Conservation (phyloP, 2,329 filamentous ascomycete genomes). For the Teratosphaeria viscida region DNA sequence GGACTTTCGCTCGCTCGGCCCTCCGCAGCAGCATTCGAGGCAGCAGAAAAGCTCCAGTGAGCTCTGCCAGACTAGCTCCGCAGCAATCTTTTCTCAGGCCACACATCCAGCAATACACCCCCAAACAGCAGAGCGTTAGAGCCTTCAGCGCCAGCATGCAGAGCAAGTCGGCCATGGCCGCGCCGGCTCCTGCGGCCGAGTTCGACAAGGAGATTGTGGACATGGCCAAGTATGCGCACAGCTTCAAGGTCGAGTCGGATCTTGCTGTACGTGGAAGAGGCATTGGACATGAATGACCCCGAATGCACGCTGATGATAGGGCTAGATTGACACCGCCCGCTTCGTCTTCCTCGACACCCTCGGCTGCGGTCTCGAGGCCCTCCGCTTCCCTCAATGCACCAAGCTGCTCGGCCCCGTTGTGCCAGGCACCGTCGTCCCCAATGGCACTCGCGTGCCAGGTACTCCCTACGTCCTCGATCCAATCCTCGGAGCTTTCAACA, state of each 20-base stretch:
- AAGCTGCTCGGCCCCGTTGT: conserved; percentile 91
- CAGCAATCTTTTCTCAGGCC: conserved; percentile 3
- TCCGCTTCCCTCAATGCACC: conserved; percentile 90
- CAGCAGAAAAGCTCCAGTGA: conserved; percentile 19
- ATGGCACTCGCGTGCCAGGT: conserved; percentile 82
- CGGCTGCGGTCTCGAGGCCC: conserved; percentile 88
- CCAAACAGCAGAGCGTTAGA: conserved; percentile 8
- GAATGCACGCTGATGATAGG: not conserved
- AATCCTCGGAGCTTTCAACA: conserved; percentile 95
- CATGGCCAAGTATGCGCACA: conserved; percentile 90
- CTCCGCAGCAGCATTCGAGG: conserved; percentile 15
- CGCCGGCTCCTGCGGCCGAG: conserved; percentile 19
- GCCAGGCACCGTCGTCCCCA: conserved; percentile 79
- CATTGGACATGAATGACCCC: not conserved
- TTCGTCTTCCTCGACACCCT: conserved; percentile 96
- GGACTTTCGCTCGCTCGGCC: conserved; percentile 20
- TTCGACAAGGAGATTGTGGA: conserved; percentile 92
- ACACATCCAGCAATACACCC: conserved; percentile 9
- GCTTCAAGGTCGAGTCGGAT: conserved; percentile 80
- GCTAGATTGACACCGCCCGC: conserved; percentile 83
- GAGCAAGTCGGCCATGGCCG: conserved; percentile 19
- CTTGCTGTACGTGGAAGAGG: conserved; percentile 60
- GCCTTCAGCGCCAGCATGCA: conserved; percentile 24
- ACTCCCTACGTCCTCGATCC: conserved; percentile 92
- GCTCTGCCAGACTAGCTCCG: conserved; percentile 14